Evolutionary conservation across 1,139 yeast species (phyloP), one percentile per base, ranked within the genome.

Genomic region (Yamadazyma jaroonii): DNA sequence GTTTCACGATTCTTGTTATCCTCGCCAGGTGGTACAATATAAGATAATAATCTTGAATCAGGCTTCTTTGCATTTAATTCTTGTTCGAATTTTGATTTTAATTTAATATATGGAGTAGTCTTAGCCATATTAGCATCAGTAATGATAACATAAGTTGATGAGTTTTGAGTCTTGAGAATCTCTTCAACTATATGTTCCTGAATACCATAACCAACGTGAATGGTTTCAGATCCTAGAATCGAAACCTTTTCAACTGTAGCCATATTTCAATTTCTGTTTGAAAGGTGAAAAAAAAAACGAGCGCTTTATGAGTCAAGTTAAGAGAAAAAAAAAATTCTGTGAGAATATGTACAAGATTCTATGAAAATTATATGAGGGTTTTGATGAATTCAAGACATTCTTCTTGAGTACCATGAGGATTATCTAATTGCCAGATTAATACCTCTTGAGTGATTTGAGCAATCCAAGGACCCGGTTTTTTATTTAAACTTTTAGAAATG

Each of bases 1-100:
- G 96, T 89, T 38, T 79, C 79, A 49, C 98, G 76, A 45, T 79
- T 84, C 67, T 94, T 94, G 60, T 86, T 84, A 39, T 88, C 80
- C 61, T 94, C 99, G 33, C 99, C 99, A 0, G 98, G 98, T 6
- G 95, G 72, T 14, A 94, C 87, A 10, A 74, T 71, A 58, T 84
- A 90, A 17, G 79, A 71, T 40, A 94, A 67, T 29, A 94, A 62
- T 46, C 97, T 75, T 3, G 90, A 73, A 7, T 60, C 62, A 0
- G 80, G 74, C 27, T 65, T 49, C 28, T 47, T 39, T n/a, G 35
- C 41, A 4, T 42, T 38, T 36, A 78, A 50, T 36, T 55, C 54
- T 2, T 42, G 41, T 41, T 64, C 49, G 50, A 80, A 68, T 33
- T 59, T 45, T 37, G 43, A 35, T 32, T 62, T 60, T 31, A 74